phyloP scores from a whole-genome alignment of 164 flowering plant species.

The Stephania yunnanensis region DNA sequence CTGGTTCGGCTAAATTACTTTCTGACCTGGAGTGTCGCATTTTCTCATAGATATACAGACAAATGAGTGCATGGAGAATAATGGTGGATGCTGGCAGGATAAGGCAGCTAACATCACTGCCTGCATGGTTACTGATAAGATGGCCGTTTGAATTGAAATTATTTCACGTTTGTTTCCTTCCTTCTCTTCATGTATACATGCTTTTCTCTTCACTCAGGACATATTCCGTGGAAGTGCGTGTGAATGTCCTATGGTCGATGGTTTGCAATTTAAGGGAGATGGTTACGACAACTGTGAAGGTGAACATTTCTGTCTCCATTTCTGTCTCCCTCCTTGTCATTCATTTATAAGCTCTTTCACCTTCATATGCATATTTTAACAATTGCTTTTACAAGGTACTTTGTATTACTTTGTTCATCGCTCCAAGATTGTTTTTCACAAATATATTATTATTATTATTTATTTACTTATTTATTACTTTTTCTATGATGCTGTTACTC shows the following conservation, averaged over 20 bases:
- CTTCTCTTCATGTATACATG: conserved; percentile 4
- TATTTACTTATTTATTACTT: too few relatives aligned
- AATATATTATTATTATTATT: too few relatives aligned
- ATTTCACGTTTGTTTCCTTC: conserved; percentile 4
- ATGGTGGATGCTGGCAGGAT: conserved; percentile 92
- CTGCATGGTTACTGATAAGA: conserved; percentile 51
- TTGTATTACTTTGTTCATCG: too few relatives aligned
- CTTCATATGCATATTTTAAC: not conserved
- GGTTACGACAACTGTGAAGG: conserved; percentile 89
- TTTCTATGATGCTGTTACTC: too few relatives aligned
- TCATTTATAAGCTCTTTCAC: not conserved
- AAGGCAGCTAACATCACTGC: conserved; percentile 63
- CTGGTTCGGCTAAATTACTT: conserved; percentile 1
- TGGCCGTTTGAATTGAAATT: not conserved
- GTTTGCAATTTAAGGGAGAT: conserved; percentile 96
- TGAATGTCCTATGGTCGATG: conserved; percentile 84
- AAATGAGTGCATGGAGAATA: conserved; percentile 79
- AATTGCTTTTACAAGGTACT: too few relatives aligned
- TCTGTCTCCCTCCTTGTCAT: not conserved
- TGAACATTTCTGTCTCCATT: conserved; percentile 17
- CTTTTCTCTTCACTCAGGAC: conserved; percentile 42
- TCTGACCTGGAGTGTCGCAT: not conserved
- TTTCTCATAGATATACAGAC: conserved; percentile 66
- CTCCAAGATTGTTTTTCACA: too few relatives aligned
- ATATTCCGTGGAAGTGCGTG: conserved; percentile 97